A percentile compares a stretch with the other conserved stretches of the same genome.
Evolutionary conservation across 179 eudicot species (phyloP).

Genomic region (Spergularia azorica): DNA sequence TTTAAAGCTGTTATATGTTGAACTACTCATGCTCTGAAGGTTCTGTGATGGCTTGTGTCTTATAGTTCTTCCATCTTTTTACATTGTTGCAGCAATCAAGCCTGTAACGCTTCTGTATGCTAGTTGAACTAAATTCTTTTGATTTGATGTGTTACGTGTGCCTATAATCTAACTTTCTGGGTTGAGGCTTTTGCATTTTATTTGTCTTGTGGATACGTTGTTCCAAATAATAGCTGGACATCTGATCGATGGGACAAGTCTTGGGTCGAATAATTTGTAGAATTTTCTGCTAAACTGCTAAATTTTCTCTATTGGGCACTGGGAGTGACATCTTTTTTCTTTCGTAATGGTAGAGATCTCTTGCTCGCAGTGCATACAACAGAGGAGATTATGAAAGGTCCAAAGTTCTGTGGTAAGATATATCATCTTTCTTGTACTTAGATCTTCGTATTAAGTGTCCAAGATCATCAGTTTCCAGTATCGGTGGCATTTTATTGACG

Average conservation of each 20-base stretch:
- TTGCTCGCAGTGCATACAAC: conserved; percentile 91
- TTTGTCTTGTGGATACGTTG: neutral
- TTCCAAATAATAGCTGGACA: neutral
- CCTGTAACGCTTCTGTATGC: neutral
- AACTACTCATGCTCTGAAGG: too few species aligned
- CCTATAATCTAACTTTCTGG: neutral
- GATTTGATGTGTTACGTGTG: neutral
- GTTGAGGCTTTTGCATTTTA: neutral
- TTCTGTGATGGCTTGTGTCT: neutral
- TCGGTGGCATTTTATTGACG: conserved; percentile 5
- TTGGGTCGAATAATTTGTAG: neutral
- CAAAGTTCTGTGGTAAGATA: conserved; percentile 39
- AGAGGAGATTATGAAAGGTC: conserved; percentile 78
- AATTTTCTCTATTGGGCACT: neutral
- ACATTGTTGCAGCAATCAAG: neutral
- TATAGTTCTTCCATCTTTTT: neutral
- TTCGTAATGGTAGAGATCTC: conserved; percentile 60
- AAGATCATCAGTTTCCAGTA: conserved; percentile 6
- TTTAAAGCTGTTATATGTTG: too few species aligned
- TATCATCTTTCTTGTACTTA: neutral
- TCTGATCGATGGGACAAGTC: neutral
- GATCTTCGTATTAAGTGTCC: neutral
- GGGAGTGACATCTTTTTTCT: neutral
- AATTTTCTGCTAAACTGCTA: neutral
- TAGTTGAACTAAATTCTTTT: neutral